Conservation (phyloP, 768 basidiomycete species). For the Lactarius sanguifluus region DNA sequence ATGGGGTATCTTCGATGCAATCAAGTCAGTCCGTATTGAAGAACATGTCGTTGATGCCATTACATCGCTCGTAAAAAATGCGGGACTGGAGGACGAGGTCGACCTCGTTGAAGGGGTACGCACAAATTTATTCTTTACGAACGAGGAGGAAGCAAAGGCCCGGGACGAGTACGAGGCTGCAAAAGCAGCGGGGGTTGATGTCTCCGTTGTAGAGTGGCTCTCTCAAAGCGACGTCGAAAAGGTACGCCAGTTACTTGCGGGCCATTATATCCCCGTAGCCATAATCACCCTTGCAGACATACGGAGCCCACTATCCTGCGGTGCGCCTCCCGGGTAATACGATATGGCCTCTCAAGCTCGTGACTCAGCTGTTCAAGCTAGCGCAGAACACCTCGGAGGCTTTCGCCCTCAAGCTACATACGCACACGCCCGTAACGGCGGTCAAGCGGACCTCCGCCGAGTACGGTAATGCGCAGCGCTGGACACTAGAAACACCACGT, state of each 20-base stretch:
- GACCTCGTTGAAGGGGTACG: constrained; percentile 64
- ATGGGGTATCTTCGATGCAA: constrained; percentile 57
- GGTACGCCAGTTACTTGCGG: constrained; percentile 38
- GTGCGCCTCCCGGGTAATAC: constrained; percentile 57
- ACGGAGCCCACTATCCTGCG: constrained; percentile 53
- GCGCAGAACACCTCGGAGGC: constrained; percentile 37
- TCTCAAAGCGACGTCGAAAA: constrained; percentile 45
- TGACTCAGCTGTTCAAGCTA: constrained; percentile 58
- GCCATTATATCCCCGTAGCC: background rate
- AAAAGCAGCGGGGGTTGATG: constrained; percentile 48
- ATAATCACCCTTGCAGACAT: constrained; percentile 32
- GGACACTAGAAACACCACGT: constrained; percentile 63
- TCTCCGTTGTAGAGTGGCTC: constrained; percentile 49
- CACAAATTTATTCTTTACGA: constrained; percentile 48
- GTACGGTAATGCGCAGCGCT: constrained; percentile 39
- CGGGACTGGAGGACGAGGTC: constrained; percentile 48
- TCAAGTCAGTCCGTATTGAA: constrained; percentile 56
- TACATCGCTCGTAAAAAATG: constrained; percentile 46
- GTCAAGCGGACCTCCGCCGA: constrained; percentile 36
- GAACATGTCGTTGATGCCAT: constrained; percentile 51
- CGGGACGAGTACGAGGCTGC: constrained; percentile 55
- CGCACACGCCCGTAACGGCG: constrained; percentile 64
- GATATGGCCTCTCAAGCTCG: constrained; percentile 81
- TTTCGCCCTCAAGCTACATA: constrained; percentile 59
- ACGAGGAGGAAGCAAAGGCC: constrained; percentile 42